phyloP scores from a whole-genome alignment of 768 basidiomycete species.

The Asterophora lycoperdoides region DNA sequence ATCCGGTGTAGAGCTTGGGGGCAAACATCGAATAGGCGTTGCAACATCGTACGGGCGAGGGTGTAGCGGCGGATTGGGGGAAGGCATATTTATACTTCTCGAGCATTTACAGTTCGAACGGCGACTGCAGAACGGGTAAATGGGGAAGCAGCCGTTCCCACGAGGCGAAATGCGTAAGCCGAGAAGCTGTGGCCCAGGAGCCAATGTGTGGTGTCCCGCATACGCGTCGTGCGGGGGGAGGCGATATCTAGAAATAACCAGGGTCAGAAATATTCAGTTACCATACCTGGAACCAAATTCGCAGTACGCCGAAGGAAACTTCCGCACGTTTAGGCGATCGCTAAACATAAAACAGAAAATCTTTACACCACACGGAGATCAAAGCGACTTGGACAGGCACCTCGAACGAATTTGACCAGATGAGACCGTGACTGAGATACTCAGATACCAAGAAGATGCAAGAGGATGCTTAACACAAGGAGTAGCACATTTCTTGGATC shows the following conservation, averaged over 20 bases:
- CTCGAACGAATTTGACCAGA: neutral
- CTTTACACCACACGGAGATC: neutral
- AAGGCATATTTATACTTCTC: conserved; percentile 16
- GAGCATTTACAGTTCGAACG: conserved; percentile 15
- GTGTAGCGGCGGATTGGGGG: conserved; percentile 11
- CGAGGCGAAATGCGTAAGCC: conserved; percentile 9
- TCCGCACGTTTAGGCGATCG: conserved; percentile 7
- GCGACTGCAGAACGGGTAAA: conserved; percentile 16
- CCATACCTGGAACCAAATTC: conserved; percentile 1
- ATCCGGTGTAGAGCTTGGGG: conserved; percentile 33
- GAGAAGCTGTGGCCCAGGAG: conserved; percentile 3
- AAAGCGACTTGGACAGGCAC: neutral
- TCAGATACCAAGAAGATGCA: no score
- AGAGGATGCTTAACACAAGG: no score
- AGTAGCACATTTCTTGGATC: no score
- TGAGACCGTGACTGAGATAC: neutral
- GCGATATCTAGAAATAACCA: conserved; percentile 2
- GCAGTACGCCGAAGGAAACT: conserved; percentile 10
- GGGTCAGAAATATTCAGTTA: neutral
- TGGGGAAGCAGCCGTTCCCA: conserved; percentile 15
- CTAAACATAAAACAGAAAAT: neutral
- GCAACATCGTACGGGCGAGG: conserved; percentile 24
- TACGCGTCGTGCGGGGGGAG: neutral
- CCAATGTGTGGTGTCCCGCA: neutral
- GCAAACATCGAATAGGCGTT: conserved; percentile 27